A percentile compares a stretch with the other conserved stretches of the same genome.
Conservation (phyloP, 75 land plant genomes). For the Pinus albicaulis region DNA sequence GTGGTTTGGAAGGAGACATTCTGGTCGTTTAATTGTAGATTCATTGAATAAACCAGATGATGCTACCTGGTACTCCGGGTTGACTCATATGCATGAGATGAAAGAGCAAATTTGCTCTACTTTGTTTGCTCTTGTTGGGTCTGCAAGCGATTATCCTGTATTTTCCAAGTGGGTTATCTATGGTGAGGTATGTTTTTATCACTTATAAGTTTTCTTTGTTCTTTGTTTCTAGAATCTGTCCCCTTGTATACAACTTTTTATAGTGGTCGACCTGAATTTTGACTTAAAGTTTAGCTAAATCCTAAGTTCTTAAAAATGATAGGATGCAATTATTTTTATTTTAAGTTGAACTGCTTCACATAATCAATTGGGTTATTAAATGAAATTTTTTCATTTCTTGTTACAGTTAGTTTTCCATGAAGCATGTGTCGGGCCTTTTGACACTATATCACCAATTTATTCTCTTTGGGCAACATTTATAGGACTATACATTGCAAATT, state of each 20-base stretch:
- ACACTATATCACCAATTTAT: slow-evolving; percentile 92
- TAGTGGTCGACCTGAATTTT: too few relatives aligned
- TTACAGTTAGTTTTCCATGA: slow-evolving; percentile 79
- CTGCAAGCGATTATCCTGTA: slow-evolving; percentile 93
- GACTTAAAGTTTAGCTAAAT: too few relatives aligned
- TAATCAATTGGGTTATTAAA: too few relatives aligned
- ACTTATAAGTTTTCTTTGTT: too few relatives aligned
- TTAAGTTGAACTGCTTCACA: too few relatives aligned
- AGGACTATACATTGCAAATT: slow-evolving; percentile 92
- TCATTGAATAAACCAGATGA: slow-evolving; percentile 31
- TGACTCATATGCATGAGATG: slow-evolving; percentile 64
- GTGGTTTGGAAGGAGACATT: slow-evolving; percentile 42
- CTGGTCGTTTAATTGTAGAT: slow-evolving; percentile 32
- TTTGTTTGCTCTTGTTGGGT: slow-evolving; percentile 97
- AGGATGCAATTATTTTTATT: too few relatives aligned
- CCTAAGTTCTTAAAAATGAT: too few relatives aligned
- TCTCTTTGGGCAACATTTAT: slow-evolving; percentile 98
- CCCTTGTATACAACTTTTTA: too few relatives aligned
- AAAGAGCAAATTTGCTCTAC: slow-evolving; percentile 90
- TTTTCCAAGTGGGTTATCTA: slow-evolving; percentile 96
- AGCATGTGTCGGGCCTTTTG: slow-evolving; percentile 62
- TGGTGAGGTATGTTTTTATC: slow-evolving; percentile 62
- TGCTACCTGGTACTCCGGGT: slow-evolving; percentile 53
- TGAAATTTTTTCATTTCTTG: neutral
- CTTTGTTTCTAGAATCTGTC: too few relatives aligned